Evolutionary conservation across 2,329 filamentous ascomycete genomes (phyloP).

Genomic region (Monilinia laxa): DNA sequence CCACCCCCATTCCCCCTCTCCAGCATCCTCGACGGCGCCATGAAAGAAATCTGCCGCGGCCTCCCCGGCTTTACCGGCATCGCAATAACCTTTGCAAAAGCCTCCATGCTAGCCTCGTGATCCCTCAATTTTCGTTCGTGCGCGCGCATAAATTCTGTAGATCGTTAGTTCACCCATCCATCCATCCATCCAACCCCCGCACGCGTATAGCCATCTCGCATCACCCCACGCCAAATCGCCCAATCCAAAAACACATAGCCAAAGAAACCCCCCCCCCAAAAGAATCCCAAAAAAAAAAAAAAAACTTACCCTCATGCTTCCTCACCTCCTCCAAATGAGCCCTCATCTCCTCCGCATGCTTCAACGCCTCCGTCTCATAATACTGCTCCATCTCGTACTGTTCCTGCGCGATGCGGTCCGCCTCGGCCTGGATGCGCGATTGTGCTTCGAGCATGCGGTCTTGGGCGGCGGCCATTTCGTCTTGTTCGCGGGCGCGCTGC

Average conservation of each 20-base stretch:
- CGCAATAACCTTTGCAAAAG: slow-evolving; percentile 40
- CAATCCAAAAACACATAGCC: no score
- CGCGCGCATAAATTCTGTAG: slow-evolving; percentile 28
- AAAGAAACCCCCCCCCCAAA: no score
- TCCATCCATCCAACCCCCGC: no score
- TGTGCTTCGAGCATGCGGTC: slow-evolving; percentile 35
- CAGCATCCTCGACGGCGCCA: slow-evolving; percentile 24
- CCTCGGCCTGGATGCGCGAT: slow-evolving; percentile 32
- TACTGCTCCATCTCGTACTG: slow-evolving; percentile 41
- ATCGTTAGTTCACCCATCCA: background rate
- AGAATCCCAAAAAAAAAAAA: background rate
- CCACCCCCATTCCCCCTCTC: background rate
- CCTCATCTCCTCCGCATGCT: slow-evolving; percentile 38
- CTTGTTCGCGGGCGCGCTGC: slow-evolving; percentile 35
- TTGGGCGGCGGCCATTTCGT: slow-evolving; percentile 30
- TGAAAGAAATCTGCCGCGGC: slow-evolving; percentile 34
- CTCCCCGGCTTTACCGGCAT: slow-evolving; percentile 37
- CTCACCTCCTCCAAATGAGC: slow-evolving; percentile 38
- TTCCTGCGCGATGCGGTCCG: slow-evolving; percentile 38
- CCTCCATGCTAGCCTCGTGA: slow-evolving; percentile 38
- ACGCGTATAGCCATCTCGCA: no score
- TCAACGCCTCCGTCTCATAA: slow-evolving; percentile 39
- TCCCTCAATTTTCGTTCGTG: slow-evolving; percentile 33
- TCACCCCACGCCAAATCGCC: no score
- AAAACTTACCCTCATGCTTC: slow-evolving; percentile 33